Percentiles rank a stretch among this genome's conserved stretches.
Evolutionary conservation across 2,329 filamentous ascomycete genomes (phyloP).

Genomic region (Fusarium scirpi): DNA sequence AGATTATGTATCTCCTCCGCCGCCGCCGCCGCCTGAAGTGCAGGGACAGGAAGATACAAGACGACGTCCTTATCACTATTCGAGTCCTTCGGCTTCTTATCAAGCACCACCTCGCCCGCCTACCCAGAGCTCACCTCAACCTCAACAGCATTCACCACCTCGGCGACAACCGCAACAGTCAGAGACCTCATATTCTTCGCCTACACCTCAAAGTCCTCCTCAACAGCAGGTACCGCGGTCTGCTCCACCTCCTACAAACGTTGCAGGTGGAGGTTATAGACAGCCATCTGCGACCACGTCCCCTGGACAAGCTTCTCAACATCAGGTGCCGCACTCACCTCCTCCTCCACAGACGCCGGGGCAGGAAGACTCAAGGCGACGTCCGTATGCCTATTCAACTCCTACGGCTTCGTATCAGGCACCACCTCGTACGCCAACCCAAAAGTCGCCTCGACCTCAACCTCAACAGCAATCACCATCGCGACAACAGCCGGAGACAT

Average conservation of each 20-base stretch:
- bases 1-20: conserved; percentile 2
- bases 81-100: no score
- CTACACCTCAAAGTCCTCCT: neutral
- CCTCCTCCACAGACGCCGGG: neutral
- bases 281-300: neutral
- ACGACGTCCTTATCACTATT: no score
- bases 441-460: neutral
- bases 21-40: neutral
- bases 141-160: neutral
- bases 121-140: no score
- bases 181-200: neutral
- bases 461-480: neutral
- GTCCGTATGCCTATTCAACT: neutral
- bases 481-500: neutral
- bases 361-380: neutral
- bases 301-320: neutral
- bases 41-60: no score
- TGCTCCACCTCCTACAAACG: conserved; percentile 5
- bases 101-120: no score
- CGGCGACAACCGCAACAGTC: no score
- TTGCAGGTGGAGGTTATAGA: neutral
- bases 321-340: neutral
- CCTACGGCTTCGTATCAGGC: neutral
- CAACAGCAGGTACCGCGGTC: neutral
- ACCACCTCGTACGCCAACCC: neutral